phyloP scores from a whole-genome alignment of 305 asterid genomes.

The Petunia hybrid region DNA sequence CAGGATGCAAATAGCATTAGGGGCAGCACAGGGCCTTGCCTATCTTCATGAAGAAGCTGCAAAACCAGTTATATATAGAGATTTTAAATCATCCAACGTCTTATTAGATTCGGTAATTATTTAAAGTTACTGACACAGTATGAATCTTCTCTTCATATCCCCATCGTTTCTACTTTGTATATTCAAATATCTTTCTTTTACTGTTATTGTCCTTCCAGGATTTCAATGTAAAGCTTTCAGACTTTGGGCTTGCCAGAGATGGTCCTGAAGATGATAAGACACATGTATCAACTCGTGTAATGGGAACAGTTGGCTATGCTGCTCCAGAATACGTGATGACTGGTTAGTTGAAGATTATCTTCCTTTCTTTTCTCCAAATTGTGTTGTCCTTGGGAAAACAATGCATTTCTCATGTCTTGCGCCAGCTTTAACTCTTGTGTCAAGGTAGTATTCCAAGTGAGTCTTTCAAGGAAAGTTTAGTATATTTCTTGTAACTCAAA shows the following conservation, averaged over 20 bases:
- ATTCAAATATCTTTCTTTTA: not conserved
- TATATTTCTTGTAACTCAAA: not conserved
- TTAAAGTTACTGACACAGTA: constrained; percentile 33
- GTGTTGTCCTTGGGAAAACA: not conserved
- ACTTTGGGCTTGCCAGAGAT: constrained; percentile 93
- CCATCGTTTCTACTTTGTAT: not conserved
- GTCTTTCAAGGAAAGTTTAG: not conserved
- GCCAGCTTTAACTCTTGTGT: not conserved
- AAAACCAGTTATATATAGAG: constrained; percentile 83
- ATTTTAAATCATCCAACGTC: constrained; percentile 82
- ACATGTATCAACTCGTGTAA: constrained; percentile 85
- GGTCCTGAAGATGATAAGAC: constrained; percentile 91
- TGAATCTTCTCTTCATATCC: not conserved
- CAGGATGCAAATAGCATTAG: constrained; percentile 79
- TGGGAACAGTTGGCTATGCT: constrained; percentile 95
- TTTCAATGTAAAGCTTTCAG: constrained; percentile 86
- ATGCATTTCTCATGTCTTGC: not conserved
- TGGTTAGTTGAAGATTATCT: constrained; percentile 48
- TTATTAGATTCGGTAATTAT: constrained; percentile 70
- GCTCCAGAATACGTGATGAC: constrained; percentile 94
- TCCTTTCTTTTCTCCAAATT: not conserved
- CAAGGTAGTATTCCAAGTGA: not conserved
- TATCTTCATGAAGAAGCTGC: constrained; percentile 93
- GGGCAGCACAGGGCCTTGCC: constrained; percentile 91
- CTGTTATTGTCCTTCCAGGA: constrained; percentile 55